Evolutionary conservation across 192 early-diverging fungal genomes (phyloP).

Genomic region (Rhizoclosmatium globosum): DNA sequence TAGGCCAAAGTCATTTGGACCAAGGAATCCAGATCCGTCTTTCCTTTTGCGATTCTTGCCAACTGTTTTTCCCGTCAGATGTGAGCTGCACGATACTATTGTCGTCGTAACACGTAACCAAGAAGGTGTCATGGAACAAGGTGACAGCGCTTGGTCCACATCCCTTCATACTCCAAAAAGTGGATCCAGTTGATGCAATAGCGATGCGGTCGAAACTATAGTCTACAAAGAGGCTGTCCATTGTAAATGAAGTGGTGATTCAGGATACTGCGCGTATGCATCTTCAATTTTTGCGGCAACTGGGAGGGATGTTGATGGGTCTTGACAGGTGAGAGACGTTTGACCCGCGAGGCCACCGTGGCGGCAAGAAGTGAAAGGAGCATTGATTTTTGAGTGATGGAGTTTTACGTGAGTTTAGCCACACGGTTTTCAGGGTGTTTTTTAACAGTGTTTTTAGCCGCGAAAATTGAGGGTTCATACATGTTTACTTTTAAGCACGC

Average conservation of each 20-base stretch:
- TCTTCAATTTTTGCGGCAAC: background rate
- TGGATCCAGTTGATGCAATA: background rate
- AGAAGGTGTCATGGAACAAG: background rate
- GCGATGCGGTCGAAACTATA: background rate
- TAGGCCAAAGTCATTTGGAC: conserved; percentile 2
- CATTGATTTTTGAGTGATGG: too few relatives aligned
- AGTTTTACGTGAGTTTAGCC: too few relatives aligned
- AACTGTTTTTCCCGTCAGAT: background rate
- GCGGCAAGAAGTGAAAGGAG: too few relatives aligned
- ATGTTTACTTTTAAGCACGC: too few relatives aligned
- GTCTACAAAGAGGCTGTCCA: background rate
- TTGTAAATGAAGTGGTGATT: background rate
- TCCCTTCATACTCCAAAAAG: background rate
- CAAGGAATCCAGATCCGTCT: background rate
- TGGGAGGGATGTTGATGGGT: background rate
- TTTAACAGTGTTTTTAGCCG: too few relatives aligned
- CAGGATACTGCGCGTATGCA: conserved; percentile 5
- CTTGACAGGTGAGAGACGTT: background rate
- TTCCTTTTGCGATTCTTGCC: background rate
- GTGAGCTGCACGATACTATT: background rate
- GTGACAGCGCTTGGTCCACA: background rate
- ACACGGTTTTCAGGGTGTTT: too few relatives aligned
- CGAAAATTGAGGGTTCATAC: too few relatives aligned
- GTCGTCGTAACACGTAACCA: conserved; percentile 20
- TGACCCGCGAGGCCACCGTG: too few relatives aligned